These are phyloP conservation scores for sweet orange (Citrus sinensis) DNA, from an alignment of 345 rosid genomes.

Conservation along the genomic window DNA sequence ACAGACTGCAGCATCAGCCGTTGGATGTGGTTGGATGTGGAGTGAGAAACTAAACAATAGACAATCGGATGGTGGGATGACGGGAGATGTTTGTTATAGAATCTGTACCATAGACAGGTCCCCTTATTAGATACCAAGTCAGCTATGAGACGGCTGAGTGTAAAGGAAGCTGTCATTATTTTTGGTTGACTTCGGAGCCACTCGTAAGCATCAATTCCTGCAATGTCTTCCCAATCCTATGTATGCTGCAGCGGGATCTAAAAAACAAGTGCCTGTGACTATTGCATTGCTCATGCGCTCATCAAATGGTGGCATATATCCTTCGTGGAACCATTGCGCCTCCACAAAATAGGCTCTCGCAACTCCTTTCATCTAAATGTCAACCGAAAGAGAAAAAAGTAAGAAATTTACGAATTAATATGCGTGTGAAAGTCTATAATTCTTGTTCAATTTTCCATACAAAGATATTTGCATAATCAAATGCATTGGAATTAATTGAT, in stretches of 20 bases:
- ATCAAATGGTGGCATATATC: neutral
- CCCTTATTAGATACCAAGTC: neutral
- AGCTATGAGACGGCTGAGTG: neutral
- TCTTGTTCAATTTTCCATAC: no score
- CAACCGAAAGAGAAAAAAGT: neutral
- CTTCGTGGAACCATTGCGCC: neutral
- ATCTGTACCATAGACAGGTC: no score
- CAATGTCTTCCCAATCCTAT: constrained; percentile 5
- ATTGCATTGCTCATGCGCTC: constrained; percentile 4
- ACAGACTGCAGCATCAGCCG: no score
- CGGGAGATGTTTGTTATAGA: no score
- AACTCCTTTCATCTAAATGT: neutral
- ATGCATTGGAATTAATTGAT: no score
- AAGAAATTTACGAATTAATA: no score
- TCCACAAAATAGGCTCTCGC: neutral
- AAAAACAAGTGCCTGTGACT: neutral
- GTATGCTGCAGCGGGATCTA: neutral
- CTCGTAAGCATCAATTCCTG: neutral
- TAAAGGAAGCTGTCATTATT: neutral
- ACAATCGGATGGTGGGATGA: no score
- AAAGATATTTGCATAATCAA: no score
- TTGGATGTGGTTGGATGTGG: no score
- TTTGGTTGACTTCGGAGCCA: constrained; percentile 8
- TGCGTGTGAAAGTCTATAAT: no score
- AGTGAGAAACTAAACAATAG: no score